Evolutionary conservation across 106 monocot species (phyloP).

Genomic region (Narthecium ossifragum): DNA sequence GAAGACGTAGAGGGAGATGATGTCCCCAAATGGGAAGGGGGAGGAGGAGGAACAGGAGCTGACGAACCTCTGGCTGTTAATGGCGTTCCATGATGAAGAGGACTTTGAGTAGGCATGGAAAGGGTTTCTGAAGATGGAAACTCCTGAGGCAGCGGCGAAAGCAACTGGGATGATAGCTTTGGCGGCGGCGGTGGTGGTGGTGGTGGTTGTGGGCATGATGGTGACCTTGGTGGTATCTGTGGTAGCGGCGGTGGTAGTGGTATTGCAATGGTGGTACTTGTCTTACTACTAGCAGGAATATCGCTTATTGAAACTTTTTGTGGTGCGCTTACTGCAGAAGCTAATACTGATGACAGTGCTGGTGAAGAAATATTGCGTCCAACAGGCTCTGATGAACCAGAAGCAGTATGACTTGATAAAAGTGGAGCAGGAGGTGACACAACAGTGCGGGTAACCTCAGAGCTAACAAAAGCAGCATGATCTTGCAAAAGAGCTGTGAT

Average conservation of each 20-base stretch:
- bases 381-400: conserved; percentile 4
- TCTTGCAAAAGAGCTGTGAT: conserved; percentile 57
- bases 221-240: conserved; percentile 1
- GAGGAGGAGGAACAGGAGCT: conserved; percentile 14
- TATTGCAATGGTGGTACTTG: background rate
- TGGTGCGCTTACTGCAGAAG: background rate
- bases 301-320: too few relatives aligned
- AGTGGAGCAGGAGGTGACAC: conserved; percentile 5
- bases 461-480: conserved; percentile 22
- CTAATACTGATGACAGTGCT: background rate
- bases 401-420: background rate
- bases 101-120: background rate
- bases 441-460: conserved; percentile 20
- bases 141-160: background rate
- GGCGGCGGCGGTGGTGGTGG: conserved; percentile 20
- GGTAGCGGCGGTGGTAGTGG: conserved; percentile 6
- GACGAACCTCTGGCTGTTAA: background rate
- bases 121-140: background rate
- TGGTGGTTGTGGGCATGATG: conserved; percentile 4
- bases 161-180: background rate
- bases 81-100: conserved; percentile 1
- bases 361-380: conserved; percentile 1
- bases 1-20: conserved; percentile 8
- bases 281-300: too few relatives aligned
- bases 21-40: conserved; percentile 6